These are phyloP conservation scores for Trichothecium sympodiale DNA, from an alignment of 2,329 filamentous ascomycete genomes.

Conservation along the genomic window DNA sequence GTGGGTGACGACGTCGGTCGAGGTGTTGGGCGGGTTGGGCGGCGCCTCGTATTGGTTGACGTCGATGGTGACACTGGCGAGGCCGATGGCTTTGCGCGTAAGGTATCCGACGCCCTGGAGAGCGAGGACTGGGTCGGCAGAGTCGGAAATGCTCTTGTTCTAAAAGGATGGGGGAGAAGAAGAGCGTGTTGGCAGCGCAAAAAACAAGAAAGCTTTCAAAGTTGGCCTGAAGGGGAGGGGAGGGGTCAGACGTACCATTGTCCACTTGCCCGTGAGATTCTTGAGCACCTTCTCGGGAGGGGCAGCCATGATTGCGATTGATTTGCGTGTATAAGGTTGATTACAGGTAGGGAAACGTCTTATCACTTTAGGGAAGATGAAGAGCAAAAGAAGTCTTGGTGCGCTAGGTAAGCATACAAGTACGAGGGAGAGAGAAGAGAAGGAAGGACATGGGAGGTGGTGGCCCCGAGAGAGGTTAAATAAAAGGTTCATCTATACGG, in stretches of 20 bases:
- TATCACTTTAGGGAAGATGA: too few species aligned
- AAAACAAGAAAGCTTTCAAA: too few species aligned
- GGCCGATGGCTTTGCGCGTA: conserved; percentile 57
- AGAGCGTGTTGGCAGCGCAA: not conserved
- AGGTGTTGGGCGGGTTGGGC: conserved; percentile 26
- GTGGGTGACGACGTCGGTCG: conserved; percentile 36
- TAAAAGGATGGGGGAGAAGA: conserved; percentile 19
- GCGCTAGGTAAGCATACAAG: too few species aligned
- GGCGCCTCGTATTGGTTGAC: conserved; percentile 43
- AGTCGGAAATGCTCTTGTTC: conserved; percentile 67
- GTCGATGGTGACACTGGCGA: conserved; percentile 58
- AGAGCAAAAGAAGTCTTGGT: too few species aligned
- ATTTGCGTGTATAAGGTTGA: too few species aligned
- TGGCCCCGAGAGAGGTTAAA: too few species aligned
- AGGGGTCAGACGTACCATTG: conserved; percentile 43
- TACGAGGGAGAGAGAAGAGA: too few species aligned
- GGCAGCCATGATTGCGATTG: conserved; percentile 51
- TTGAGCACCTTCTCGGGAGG: conserved; percentile 54
- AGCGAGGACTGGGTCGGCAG: conserved; percentile 54
- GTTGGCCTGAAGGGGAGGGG: too few species aligned
- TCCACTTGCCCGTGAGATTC: conserved; percentile 59
- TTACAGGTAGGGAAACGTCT: too few species aligned
- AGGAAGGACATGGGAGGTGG: too few species aligned
- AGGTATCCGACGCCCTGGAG: conserved; percentile 66
- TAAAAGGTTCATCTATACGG: too few species aligned